phyloP scores from a whole-genome alignment of 176 grass and related monocot species.

The Dendrocalamus sinicus region DNA sequence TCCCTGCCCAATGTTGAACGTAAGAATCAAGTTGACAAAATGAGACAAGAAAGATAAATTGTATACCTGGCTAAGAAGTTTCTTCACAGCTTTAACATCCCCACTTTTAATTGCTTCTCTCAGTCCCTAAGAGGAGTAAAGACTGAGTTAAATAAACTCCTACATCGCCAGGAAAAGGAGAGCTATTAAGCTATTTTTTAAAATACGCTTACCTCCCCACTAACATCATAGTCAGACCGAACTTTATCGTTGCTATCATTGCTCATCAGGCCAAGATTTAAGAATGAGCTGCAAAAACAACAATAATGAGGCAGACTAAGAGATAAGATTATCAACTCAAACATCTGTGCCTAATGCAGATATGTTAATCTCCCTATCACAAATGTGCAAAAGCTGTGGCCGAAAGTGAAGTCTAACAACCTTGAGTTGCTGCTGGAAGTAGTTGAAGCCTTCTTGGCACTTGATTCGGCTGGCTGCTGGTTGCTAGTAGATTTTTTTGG shows the following conservation, averaged over 20 bases:
- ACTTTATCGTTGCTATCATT: slow-evolving; percentile 57
- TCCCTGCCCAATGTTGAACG: slow-evolving; percentile 60
- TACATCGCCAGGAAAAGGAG: background rate
- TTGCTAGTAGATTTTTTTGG: slow-evolving; percentile 68
- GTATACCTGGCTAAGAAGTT: slow-evolving; percentile 86
- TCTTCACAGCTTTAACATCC: slow-evolving; percentile 70
- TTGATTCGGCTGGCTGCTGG: slow-evolving; percentile 51
- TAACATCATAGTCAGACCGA: slow-evolving; percentile 71
- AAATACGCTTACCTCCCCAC: slow-evolving; percentile 72
- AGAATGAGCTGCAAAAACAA: slow-evolving; percentile 66
- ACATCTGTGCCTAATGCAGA: slow-evolving; percentile 3
- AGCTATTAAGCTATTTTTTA: background rate
- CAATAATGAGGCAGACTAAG: background rate
- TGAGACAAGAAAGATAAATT: slow-evolving; percentile 26
- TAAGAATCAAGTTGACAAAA: slow-evolving; percentile 46
- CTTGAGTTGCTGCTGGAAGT: slow-evolving; percentile 84
- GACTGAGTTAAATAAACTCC: background rate
- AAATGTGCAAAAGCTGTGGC: background rate
- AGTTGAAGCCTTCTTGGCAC: slow-evolving; percentile 61
- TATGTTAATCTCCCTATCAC: background rate
- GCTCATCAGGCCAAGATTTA: slow-evolving; percentile 76
- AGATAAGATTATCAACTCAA: background rate
- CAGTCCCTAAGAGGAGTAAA: slow-evolving; percentile 67
- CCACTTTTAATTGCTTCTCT: slow-evolving; percentile 97
- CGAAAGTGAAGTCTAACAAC: slow-evolving; percentile 46